A percentile compares a stretch with the other conserved stretches of the same genome.
phyloP scores from a whole-genome alignment of 257 asterid genomes.

The Lycium barbarum region DNA sequence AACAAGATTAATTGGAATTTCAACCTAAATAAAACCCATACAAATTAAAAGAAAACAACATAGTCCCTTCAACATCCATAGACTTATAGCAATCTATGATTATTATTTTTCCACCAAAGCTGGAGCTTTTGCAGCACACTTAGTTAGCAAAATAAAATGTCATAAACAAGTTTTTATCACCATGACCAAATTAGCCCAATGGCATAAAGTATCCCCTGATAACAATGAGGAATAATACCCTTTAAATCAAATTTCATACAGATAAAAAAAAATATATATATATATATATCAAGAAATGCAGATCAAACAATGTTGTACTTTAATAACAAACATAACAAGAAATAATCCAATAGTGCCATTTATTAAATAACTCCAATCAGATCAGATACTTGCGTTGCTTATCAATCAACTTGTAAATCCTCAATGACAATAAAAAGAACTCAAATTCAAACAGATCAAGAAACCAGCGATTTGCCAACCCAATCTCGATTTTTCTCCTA shows the following conservation, averaged over 20 bases:
- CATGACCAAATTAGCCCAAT: conserved; percentile 3
- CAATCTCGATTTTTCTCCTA: no score
- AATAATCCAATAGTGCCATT: conserved; percentile 61
- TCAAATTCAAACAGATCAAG: no score
- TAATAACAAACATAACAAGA: background rate
- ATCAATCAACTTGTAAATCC: conserved; percentile 52
- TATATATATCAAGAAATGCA: conserved; percentile 17
- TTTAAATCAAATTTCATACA: conserved; percentile 1
- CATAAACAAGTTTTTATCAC: background rate
- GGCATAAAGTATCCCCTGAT: background rate
- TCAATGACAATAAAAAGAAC: no score
- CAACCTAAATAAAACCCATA: no score
- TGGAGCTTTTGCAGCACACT: background rate
- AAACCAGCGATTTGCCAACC: no score
- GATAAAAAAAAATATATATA: conserved; percentile 25
- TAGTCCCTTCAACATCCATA: background rate
- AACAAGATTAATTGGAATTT: no score
- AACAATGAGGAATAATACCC: background rate
- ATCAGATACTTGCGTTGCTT: conserved; percentile 58
- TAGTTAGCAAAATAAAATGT: background rate
- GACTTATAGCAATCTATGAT: background rate
- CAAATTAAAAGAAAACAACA: no score
- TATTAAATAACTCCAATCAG: conserved; percentile 61
- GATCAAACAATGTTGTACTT: conserved; percentile 22
- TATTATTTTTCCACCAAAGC: background rate